Conservation (phyloP, 495 filamentous ascomycete genomes). For the Rusavskia elegans region DNA sequence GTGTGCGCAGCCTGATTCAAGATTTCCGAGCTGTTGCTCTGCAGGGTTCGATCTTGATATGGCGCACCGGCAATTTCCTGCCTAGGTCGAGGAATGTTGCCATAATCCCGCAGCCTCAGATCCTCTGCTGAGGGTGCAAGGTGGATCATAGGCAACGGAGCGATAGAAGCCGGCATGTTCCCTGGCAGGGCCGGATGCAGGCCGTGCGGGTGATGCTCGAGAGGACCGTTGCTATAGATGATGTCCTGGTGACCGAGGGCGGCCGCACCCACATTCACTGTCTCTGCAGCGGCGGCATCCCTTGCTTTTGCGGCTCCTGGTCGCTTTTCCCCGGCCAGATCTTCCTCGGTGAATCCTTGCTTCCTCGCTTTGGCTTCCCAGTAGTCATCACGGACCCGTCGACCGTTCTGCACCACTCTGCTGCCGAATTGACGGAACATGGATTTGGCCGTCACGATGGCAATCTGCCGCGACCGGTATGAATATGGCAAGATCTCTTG, state of each 20-base stretch:
- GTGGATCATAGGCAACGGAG: slow-evolving; percentile 74
- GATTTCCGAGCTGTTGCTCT: slow-evolving; percentile 67
- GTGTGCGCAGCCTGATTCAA: slow-evolving; percentile 76
- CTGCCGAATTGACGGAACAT: slow-evolving; percentile 99
- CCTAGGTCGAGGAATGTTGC: slow-evolving; percentile 64
- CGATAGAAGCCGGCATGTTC: slow-evolving; percentile 41
- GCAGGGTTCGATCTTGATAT: slow-evolving; percentile 74
- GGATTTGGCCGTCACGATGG: slow-evolving; percentile 93
- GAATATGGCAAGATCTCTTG: slow-evolving; percentile 96
- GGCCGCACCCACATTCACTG: slow-evolving; percentile 27
- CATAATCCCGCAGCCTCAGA: slow-evolving; percentile 63
- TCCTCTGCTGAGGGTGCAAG: slow-evolving; percentile 56
- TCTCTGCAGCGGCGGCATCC: slow-evolving; percentile 55
- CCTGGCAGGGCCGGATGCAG: slow-evolving; percentile 56
- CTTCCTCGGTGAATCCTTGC: slow-evolving; percentile 96
- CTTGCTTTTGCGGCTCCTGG: slow-evolving; percentile 81
- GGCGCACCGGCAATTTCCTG: slow-evolving; percentile 81
- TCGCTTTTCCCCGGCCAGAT: slow-evolving; percentile 90
- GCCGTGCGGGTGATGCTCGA: slow-evolving; percentile 38
- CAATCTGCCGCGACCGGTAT: slow-evolving; percentile 93
- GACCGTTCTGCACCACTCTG: slow-evolving; percentile 73
- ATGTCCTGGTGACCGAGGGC: slow-evolving; percentile 48
- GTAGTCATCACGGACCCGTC: slow-evolving; percentile 91
- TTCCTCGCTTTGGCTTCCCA: slow-evolving; percentile 96
- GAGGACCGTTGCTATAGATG: slow-evolving; percentile 58